Base-by-base conservation (phyloP, 148 eudicot genomes). In the Selenicereus undatus region DNA sequence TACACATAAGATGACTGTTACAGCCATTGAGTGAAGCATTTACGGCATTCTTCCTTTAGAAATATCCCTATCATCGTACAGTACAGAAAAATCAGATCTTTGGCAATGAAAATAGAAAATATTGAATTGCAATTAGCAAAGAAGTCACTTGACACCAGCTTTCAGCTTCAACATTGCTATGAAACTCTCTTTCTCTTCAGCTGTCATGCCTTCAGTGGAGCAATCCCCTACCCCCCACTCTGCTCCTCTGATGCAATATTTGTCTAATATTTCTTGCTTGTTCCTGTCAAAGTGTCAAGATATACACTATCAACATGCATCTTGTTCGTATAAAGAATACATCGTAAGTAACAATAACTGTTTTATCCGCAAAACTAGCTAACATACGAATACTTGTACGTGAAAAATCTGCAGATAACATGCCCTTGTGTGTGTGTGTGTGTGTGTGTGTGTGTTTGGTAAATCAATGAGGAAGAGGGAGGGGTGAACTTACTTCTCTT, bases 181-280 rank as follows among this genome's bases (percentile, higher is more conserved):
- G 90, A 95, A 95, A 8, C 74, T 86, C 10, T 95, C 96, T 74
- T 76, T 86, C 35, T 95, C 95, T 32, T 89, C 92, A 2, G 88
- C 86, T 45, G 95, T 84, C 98, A 95, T 95, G 39, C 94, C 98
- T 66, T 84, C 86, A 2, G 98, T 80, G 5, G 98, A 95, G 79
- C 98, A 95, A 87, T 95, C 98, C 75, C 98, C 98, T 36, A 94
- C 95, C 39, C 98, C 98, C 98, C 98, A 95, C 68, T 95, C 98
- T 64, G 98, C 98, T 60, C 98, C 98, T 11, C 98, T 85, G 52
- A 93, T 18, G 87, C 98, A 93, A 72, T 95, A 95, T 82, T 95
- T 95, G 89, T 95, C 98, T 42, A 74, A 70, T 88, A 86, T 90
- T 72, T 84, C 91, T 87, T 95, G 94, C 84, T 81, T 82, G 86